Base-by-base conservation (phyloP, 2,329 filamentous ascomycete species). In the Aulographum hederae region DNA sequence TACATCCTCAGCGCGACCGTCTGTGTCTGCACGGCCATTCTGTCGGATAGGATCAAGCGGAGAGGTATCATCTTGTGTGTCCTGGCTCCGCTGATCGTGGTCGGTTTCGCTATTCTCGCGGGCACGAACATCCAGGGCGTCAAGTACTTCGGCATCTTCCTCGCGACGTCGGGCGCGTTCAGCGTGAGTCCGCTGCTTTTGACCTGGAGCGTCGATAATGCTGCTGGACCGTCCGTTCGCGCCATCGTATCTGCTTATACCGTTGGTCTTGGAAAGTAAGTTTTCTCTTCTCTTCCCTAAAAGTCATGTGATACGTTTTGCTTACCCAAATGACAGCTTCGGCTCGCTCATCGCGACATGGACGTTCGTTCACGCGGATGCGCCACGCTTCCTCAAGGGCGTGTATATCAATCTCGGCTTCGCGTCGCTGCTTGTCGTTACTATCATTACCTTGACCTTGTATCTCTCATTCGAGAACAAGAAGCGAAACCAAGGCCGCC, bases 21-120 rank as follows among this genome's bases (percentile, higher is more conserved):
- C 31, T 52, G 49, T 14, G 39, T 57, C 17, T n/a, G 8, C 0
- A 57, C 71, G 3, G 75, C 75, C 0, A 50, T 71, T 11, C 49
- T 70, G 0, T 73, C 73, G 0, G 74, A 81, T 33, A 51, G 51
- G 33, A 53, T 47, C 4, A 50, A 52, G 13, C 46, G 45, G 11
- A 50, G 52, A 32, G 51, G 51, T 16, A 38, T 53, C n/a, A 54
- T 48, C 30, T 47, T 55, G 14, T 47, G 47, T 13, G 34, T 40
- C 12, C 53, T 54, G 32, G 46, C 48, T 1, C 34, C 48, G 11
- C 44, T 67, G 2, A 58, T 58, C 3, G 56, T 63, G 14, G 50
- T 59, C 2, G 66, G 65, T 0, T 71, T 69, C 40, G 52, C 57
- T 10, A 58, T 70, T 27, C 46, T 69, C 34, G 56, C 12, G 10